phyloP scores from a whole-genome alignment of 345 rosid genomes.

The Limnanthes douglasii region DNA sequence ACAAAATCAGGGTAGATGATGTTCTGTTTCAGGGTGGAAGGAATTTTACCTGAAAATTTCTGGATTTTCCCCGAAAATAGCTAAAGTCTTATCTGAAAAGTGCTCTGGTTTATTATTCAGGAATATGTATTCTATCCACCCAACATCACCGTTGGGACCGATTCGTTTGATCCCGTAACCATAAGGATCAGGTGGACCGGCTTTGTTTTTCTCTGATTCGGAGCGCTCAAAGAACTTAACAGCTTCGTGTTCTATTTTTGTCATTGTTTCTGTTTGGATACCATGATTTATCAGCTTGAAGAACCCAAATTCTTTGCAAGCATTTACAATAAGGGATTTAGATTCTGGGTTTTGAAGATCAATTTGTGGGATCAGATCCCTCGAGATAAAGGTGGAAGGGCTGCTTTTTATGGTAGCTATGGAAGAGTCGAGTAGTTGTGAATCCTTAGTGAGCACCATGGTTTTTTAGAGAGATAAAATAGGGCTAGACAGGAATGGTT shows the following conservation, averaged over 20 bases:
- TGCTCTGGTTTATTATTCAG: slow-evolving; percentile 35
- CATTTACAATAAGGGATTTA: slow-evolving; percentile 25
- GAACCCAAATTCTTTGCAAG: slow-evolving; percentile 70
- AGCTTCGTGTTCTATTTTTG: slow-evolving; percentile 44
- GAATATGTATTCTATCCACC: slow-evolving; percentile 77
- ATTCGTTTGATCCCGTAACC: slow-evolving; percentile 78
- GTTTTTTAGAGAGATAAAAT: too few species aligned
- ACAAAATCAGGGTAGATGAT: background rate
- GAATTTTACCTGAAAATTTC: slow-evolving; percentile 35
- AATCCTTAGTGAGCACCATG: too few species aligned
- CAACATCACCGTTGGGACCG: slow-evolving; percentile 73
- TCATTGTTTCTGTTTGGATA: slow-evolving; percentile 31
- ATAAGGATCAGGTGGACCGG: slow-evolving; percentile 75
- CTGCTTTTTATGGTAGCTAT: too few species aligned
- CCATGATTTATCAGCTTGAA: slow-evolving; percentile 73
- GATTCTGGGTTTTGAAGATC: slow-evolving; percentile 53
- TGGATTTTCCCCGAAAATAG: slow-evolving; percentile 29
- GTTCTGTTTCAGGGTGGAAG: slow-evolving; percentile 1
- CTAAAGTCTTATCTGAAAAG: slow-evolving; percentile 17
- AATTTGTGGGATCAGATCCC: slow-evolving; percentile 46
- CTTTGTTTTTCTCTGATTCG: slow-evolving; percentile 45
- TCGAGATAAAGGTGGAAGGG: too few species aligned
- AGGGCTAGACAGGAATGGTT: too few species aligned
- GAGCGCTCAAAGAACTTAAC: slow-evolving; percentile 43
- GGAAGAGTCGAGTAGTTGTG: too few species aligned